Conservation (phyloP, 2,329 filamentous ascomycete genomes). For the Talaromyces sp. region DNA sequence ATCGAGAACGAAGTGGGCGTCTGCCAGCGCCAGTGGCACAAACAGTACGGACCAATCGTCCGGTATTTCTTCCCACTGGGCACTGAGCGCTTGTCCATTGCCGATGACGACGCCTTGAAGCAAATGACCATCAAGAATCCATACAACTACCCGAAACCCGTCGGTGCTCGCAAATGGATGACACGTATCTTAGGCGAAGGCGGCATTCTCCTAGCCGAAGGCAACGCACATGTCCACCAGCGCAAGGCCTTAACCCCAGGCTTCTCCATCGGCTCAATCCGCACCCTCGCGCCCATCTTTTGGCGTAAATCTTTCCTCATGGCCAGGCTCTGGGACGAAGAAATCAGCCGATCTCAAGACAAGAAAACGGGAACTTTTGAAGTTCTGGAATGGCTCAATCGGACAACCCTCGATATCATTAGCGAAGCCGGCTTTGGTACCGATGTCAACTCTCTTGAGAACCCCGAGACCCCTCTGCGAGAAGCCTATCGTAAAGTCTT, state of each 20-base stretch:
- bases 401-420: constrained; percentile 46
- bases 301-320: constrained; percentile 42
- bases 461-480: constrained; percentile 37
- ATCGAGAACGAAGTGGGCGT: constrained; percentile 43
- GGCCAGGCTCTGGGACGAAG: constrained; percentile 43
- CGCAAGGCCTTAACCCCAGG: constrained; percentile 40
- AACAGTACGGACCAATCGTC: constrained; percentile 41
- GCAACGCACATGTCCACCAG: constrained; percentile 42
- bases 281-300: constrained; percentile 38
- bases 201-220: constrained; percentile 44
- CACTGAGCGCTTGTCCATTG: constrained; percentile 43
- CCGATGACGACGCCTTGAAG: constrained; percentile 44
- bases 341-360: constrained; percentile 28
- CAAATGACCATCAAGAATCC: constrained; percentile 45
- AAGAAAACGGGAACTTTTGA: constrained; percentile 34
- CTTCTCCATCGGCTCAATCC: constrained; percentile 41
- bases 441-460: constrained; percentile 39
- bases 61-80: constrained; percentile 49
- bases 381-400: constrained; percentile 44
- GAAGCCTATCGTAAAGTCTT: constrained; percentile 45
- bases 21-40: constrained; percentile 44
- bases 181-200: constrained; percentile 45
- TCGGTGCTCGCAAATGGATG: constrained; percentile 42
- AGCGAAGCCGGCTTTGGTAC: constrained; percentile 42
- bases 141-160: constrained; percentile 40